Conservation (phyloP, 2,329 filamentous ascomycete species). For the Blastomyces percursus region DNA sequence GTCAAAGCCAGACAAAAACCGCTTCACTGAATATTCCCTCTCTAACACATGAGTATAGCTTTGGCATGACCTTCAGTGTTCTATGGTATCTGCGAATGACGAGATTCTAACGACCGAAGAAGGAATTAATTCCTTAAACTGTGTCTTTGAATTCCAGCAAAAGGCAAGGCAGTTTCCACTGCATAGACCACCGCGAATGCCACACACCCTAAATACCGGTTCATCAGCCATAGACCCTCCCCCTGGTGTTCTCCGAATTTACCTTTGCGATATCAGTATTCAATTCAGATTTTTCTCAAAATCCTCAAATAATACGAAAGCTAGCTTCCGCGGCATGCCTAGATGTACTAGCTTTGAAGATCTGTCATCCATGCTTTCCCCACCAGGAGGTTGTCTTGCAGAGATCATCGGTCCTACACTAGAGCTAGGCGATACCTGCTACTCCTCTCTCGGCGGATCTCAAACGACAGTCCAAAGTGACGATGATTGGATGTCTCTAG, state of each 20-base stretch:
- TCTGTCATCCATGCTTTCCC: not conserved
- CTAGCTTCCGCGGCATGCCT: not conserved
- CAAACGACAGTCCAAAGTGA: slow-evolving; percentile 1
- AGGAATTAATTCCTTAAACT: not conserved
- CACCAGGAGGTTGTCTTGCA: not conserved
- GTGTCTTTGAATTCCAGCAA: slow-evolving; percentile 9
- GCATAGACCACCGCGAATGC: not conserved
- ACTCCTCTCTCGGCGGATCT: not conserved
- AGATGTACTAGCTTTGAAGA: slow-evolving; percentile 1
- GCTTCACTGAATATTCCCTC: slow-evolving; percentile 8
- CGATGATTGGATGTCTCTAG: slow-evolving; percentile 8
- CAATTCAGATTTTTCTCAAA: slow-evolving; percentile 6
- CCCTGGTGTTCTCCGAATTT: slow-evolving; percentile 4
- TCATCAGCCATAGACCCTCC: slow-evolving; percentile 10
- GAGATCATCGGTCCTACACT: not conserved
- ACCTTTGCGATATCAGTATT: slow-evolving; percentile 9
- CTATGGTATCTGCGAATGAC: not conserved
- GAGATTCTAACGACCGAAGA: not conserved
- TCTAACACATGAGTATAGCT: not conserved
- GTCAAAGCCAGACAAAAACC: slow-evolving; percentile 16
- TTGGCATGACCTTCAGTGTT: not conserved
- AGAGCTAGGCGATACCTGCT: not conserved
- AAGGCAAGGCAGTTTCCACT: not conserved
- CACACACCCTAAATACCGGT: not conserved
- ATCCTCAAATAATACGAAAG: not conserved